Base-by-base conservation (phyloP, 495 filamentous ascomycete genomes). In the Penicilliopsis zonata region DNA sequence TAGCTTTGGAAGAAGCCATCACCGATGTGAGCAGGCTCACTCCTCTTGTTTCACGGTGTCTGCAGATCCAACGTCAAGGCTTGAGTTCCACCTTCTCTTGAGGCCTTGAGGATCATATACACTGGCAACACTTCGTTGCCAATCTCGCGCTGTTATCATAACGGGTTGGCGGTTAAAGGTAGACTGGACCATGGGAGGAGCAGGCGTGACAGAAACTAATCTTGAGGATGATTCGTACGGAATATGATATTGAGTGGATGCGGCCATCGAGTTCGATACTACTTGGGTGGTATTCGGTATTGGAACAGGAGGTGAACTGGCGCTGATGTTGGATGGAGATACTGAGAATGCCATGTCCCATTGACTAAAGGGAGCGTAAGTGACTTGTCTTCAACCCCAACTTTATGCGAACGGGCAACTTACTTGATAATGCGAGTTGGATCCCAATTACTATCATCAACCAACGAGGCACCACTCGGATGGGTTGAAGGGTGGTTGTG, bases 341-440 rank as follows among this genome's bases (percentile, higher is more conserved):
- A 76, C 75, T 55, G 84, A 84, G 56, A 94, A 94, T 15, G 86
- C 85, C 37, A 81, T 79, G 44, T 88, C 84, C 86, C 86, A 94
- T 63, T 87, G 82, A 50, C 85, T 90, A 38, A 14, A 28, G n/a
- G 15, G 5, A 33, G 15, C 25, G 44, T 67, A 40, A 66, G 49
- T 34, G 44, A 33, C 21, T 6, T 5, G 12, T 10, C 27, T 26
- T 23, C 3, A 13, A 14, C n/a, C 31, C 13, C 10, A 18, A 18
- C 18, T 30, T 9, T 70, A 4, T 30, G 3, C 28, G 4, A 9
- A 8, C 3, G 16, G 16, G 5, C 13, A 16, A 30, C 84, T 69
- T 72, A 95, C 86, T 90, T 82, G 65, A 98, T 93, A 43, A 98
- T 82, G 32, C 81, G 74, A 18, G 84, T 76, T 3, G 90, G 90